Percentiles rank a stretch among this genome's conserved stretches.
Conservation (phyloP, 306 rosid species). For the Castanea crenata region DNA sequence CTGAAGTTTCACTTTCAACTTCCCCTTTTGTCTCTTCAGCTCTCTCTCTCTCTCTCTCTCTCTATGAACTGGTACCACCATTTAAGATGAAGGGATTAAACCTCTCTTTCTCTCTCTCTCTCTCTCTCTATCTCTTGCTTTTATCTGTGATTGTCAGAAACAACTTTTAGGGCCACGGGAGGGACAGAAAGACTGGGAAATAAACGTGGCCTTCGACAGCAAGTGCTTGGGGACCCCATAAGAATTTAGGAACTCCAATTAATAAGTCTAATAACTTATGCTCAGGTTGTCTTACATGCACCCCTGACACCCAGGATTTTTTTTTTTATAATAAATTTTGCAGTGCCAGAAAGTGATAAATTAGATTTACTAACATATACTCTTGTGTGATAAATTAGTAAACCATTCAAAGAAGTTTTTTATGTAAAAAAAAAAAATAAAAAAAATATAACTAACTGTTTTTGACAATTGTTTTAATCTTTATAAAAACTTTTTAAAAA, state of each 20-base stretch:
- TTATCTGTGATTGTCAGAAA: constrained; percentile 6
- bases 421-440: too few relatives aligned
- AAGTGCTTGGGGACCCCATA: neutral
- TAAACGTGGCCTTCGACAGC: constrained; percentile 38
- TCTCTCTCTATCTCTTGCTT: neutral
- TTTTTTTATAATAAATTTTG: too few relatives aligned
- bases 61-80: neutral
- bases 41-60: neutral
- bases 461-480: too few relatives aligned
- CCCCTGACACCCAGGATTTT: neutral
- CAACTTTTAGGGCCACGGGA: constrained; percentile 27
- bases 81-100: neutral
- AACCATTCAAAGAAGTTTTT: too few relatives aligned
- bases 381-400: too few relatives aligned
- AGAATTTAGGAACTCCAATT: neutral
- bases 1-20: constrained; percentile 26
- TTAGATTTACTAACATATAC: too few relatives aligned
- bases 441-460: too few relatives aligned
- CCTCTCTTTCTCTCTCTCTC: neutral
- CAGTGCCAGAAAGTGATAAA: too few relatives aligned
- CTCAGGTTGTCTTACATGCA: neutral
- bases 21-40: constrained; percentile 56
- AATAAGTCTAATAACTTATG: too few relatives aligned
- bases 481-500: too few relatives aligned
- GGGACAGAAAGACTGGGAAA: constrained; percentile 38